Conservation (phyloP, 2,329 filamentous ascomycete species). For the Aaosphaeria arxii region DNA sequence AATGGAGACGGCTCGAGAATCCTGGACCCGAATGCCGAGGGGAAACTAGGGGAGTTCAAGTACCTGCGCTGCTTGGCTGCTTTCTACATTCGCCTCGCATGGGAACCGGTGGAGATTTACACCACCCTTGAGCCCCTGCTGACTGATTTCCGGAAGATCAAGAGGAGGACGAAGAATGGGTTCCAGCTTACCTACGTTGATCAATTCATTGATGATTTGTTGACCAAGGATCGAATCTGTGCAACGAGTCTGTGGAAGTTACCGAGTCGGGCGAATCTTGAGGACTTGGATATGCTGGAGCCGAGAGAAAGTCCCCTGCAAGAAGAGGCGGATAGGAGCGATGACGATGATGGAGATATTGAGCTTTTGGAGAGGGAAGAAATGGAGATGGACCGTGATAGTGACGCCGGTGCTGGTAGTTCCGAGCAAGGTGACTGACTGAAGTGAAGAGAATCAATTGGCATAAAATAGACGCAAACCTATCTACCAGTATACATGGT, state of each 20-base stretch:
- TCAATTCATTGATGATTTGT: conserved; percentile 87
- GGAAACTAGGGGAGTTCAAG: conserved; percentile 51
- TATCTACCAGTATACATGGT: no score
- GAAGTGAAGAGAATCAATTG: no score
- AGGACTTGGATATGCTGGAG: conserved; percentile 86
- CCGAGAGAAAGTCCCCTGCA: conserved; percentile 80
- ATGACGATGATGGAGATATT: conserved; percentile 47
- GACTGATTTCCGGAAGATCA: conserved; percentile 78
- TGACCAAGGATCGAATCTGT: conserved; percentile 86
- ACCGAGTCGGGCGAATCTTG: conserved; percentile 74
- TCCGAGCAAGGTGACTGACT: no score
- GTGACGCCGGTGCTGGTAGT: not conserved
- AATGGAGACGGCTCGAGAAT: conserved; percentile 1
- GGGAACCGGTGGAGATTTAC: conserved; percentile 79
- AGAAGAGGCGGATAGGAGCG: conserved; percentile 68
- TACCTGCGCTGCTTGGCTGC: conserved; percentile 86
- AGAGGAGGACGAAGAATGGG: conserved; percentile 69
- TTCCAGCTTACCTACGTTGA: conserved; percentile 80
- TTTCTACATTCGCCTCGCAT: conserved; percentile 90
- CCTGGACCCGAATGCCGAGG: conserved; percentile 23
- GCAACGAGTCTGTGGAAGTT: conserved; percentile 92
- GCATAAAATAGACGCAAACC: no score
- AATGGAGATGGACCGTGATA: not conserved
- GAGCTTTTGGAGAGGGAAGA: not conserved
- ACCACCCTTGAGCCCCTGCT: conserved; percentile 76